phyloP scores from a whole-genome alignment of 106 monocot species.

The Phalaenopsis aphrodite region DNA sequence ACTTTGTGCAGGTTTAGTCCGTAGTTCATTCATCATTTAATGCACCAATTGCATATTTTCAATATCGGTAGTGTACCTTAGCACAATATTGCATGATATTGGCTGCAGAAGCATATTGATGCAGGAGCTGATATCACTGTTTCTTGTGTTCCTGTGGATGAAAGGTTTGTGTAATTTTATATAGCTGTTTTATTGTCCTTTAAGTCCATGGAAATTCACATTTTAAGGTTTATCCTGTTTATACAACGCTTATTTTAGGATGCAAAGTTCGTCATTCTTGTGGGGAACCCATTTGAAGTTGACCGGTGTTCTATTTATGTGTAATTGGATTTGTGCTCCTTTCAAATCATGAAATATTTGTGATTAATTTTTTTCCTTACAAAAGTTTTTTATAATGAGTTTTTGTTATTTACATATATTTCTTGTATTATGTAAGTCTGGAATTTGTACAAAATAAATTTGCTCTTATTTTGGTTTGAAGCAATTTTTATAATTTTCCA shows the following conservation, averaged over 20 bases:
- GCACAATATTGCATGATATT: neutral
- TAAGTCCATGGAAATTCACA: neutral
- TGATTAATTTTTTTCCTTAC: too few relatives aligned
- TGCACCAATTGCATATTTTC: neutral
- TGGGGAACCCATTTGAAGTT: too few relatives aligned
- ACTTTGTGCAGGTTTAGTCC: slow-evolving; percentile 65
- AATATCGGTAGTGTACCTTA: neutral
- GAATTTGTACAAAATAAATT: neutral
- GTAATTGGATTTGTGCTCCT: too few relatives aligned
- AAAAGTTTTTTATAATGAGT: too few relatives aligned
- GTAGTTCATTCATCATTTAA: neutral
- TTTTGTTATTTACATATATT: neutral
- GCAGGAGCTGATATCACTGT: slow-evolving; percentile 71
- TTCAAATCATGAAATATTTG: too few relatives aligned
- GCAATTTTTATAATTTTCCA: neutral
- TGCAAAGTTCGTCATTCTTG: too few relatives aligned
- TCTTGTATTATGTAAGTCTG: neutral
- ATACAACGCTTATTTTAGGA: too few relatives aligned
- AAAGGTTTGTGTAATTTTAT: slow-evolving; percentile 37
- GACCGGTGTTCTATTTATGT: too few relatives aligned
- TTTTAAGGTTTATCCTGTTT: neutral
- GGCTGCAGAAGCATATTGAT: slow-evolving; percentile 78
- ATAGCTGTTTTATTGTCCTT: neutral
- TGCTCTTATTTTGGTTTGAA: neutral
- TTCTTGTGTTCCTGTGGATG: slow-evolving; percentile 70